Evolutionary conservation across 2,329 filamentous ascomycete species (phyloP).

Genomic region (Clarireedia paspali): DNA sequence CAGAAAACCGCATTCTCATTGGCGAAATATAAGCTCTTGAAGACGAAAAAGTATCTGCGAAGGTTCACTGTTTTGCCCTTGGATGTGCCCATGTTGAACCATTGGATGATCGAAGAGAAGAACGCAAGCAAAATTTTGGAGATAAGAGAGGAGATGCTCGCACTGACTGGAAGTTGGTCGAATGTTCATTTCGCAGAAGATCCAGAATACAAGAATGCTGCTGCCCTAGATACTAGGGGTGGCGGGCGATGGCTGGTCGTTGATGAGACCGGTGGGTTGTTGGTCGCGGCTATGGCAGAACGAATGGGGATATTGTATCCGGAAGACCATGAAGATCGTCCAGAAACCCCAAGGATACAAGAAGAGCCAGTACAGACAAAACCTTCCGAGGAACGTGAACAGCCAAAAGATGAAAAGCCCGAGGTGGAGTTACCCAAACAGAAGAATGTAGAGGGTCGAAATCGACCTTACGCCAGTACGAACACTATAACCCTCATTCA

Average conservation of each 20-base stretch:
- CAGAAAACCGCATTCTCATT: constrained; percentile 92
- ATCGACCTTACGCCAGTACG: constrained; percentile 19
- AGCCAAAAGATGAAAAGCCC: constrained; percentile 8
- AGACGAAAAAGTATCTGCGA: constrained; percentile 87
- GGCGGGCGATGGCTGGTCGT: constrained; percentile 57
- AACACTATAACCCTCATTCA: constrained; percentile 81
- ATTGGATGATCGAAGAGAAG: constrained; percentile 73
- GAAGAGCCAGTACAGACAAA: not conserved
- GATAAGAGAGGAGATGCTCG: constrained; percentile 75
- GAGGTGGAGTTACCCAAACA: constrained; percentile 5
- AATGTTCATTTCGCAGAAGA: constrained; percentile 63
- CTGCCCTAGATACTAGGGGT: constrained; percentile 8
- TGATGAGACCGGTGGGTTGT: constrained; percentile 62
- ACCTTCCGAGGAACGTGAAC: constrained; percentile 23
- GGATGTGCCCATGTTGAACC: constrained; percentile 66
- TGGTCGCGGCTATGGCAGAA: constrained; percentile 64
- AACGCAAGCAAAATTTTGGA: constrained; percentile 79
- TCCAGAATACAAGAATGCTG: constrained; percentile 4
- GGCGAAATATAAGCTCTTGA: constrained; percentile 92
- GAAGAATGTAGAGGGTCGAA: constrained; percentile 6
- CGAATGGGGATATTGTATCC: constrained; percentile 58
- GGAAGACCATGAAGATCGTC: constrained; percentile 11
- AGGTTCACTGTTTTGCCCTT: constrained; percentile 80
- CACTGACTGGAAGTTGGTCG: constrained; percentile 77
- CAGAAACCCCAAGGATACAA: not conserved